These are phyloP conservation scores for Carpinus fangiana DNA, from an alignment of 306 rosid species.

Conservation along the genomic window DNA sequence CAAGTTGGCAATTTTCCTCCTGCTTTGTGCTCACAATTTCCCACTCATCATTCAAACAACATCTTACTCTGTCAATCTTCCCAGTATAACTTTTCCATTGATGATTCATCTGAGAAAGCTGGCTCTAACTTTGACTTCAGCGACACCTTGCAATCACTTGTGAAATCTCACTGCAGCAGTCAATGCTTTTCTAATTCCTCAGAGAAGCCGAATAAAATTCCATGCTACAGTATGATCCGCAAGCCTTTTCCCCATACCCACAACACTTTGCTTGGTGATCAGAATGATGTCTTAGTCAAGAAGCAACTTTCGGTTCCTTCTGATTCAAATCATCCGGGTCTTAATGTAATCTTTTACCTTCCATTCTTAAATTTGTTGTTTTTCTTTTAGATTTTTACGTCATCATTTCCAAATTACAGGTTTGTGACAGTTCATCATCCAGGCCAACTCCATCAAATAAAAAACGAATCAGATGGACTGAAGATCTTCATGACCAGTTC, in stretches of 20 bases:
- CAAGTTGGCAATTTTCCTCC: background rate
- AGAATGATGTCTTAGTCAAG: background rate
- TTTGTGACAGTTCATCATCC: constrained; percentile 23
- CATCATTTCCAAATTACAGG: background rate
- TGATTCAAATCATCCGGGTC: background rate
- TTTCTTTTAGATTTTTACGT: background rate
- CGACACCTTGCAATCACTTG: background rate
- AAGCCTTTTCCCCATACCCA: background rate
- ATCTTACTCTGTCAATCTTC: background rate
- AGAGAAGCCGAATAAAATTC: background rate
- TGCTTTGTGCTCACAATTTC: background rate
- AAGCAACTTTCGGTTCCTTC: background rate
- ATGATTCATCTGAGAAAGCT: background rate
- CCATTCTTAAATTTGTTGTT: background rate
- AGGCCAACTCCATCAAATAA: constrained; percentile 26
- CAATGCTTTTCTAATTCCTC: background rate
- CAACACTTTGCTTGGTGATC: no score
- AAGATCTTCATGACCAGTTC: constrained; percentile 41
- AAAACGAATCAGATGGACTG: constrained; percentile 47
- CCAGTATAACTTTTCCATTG: background rate
- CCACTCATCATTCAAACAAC: background rate
- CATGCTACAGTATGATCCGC: background rate
- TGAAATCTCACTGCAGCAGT: background rate
- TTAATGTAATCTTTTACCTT: background rate
- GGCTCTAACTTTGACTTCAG: background rate